A percentile compares a stretch with the other conserved stretches of the same genome.
Conservation (phyloP, 1,139 yeast genomes). For the Blastobotrys arbuscula region DNA sequence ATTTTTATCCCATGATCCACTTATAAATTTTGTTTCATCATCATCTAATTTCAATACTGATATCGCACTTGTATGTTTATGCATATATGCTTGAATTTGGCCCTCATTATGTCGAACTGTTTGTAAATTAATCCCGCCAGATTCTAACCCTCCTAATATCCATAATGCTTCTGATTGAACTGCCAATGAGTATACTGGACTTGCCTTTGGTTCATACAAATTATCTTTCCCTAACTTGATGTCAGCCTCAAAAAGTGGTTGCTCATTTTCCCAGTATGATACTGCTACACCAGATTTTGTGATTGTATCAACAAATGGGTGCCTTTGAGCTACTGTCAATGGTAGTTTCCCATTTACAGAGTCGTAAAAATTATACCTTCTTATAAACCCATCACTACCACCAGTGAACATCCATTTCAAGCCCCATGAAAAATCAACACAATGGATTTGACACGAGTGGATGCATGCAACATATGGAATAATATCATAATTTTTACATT, state of each 20-base stretch:
- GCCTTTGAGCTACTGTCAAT: slow-evolving; percentile 85
- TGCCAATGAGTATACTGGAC: slow-evolving; percentile 85
- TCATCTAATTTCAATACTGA: slow-evolving; percentile 62
- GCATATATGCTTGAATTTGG: slow-evolving; percentile 66
- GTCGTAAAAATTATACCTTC: slow-evolving; percentile 81
- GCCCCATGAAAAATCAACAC: slow-evolving; percentile 73
- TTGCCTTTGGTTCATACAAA: slow-evolving; percentile 39
- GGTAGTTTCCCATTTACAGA: slow-evolving; percentile 89
- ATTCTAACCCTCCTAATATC: slow-evolving; percentile 72
- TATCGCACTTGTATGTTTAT: slow-evolving; percentile 67
- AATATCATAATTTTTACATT: slow-evolving; percentile 34
- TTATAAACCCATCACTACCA: slow-evolving; percentile 91
- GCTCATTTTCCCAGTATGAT: slow-evolving; percentile 95
- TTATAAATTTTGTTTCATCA: slow-evolving; percentile 55
- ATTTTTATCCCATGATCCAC: slow-evolving; percentile 86
- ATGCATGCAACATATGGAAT: slow-evolving; percentile 41
- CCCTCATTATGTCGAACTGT: slow-evolving; percentile 85
- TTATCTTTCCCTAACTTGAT: slow-evolving; percentile 41
- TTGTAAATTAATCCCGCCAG: slow-evolving; percentile 85
- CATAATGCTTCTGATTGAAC: slow-evolving; percentile 80
- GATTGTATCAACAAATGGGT: slow-evolving; percentile 79
- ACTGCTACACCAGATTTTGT: slow-evolving; percentile 73
- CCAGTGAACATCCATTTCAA: slow-evolving; percentile 90
- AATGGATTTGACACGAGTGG: slow-evolving; percentile 49
- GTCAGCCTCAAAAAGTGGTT: slow-evolving; percentile 55